Base-by-base conservation (phyloP, 2,329 filamentous ascomycete species). In the Aspergillus ruber region DNA sequence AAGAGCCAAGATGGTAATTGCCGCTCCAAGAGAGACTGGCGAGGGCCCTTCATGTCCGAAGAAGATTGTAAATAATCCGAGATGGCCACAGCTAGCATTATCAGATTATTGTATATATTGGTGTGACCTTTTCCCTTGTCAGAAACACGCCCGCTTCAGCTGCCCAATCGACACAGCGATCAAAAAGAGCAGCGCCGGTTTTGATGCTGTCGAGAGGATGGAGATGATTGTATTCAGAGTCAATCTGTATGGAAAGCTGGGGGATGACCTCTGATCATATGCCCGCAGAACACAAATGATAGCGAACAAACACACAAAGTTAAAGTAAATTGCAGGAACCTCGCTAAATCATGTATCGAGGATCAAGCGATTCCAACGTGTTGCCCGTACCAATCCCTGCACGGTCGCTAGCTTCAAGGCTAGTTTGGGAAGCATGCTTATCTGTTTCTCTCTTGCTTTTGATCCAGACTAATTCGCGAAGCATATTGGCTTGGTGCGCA, bases 131-230 rank as follows among this genome's bases (percentile, higher is more conserved):
- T 45, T 46, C 2, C 18, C 18, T 15, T 44, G 9, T 18, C 44
- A 40, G 25, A 57, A 58, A 41, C 50, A 53, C 8, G 56, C 50
- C 57, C 58, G 59, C 42, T 59, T 61, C 8, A 55, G 42, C 40
- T 59, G 56, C 15, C 58, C 52, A 13, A 57, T 54, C 36, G 44
- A 46, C 27, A 38, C 50, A 13, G 25, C 40, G 2, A 49, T 39
- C 4, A 42, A 36, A 23, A 46, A 46, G 7, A 50, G 7, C 21
- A 50, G 20, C 4, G 48, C 35, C 7, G 48, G 45, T 25, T 45
- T 42, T 20, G 15, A 47, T 15, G 12, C 42, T 9, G 48, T 50
- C 3, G 48, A 2, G n/a, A 50, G 38, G 8, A 47, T 18, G 7
- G 48, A 50, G 17, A 50, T 20, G n/a, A 50, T 50, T 10, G 48